Base-by-base conservation (phyloP, 495 filamentous ascomycete species). In the Aspergillus steynii region DNA sequence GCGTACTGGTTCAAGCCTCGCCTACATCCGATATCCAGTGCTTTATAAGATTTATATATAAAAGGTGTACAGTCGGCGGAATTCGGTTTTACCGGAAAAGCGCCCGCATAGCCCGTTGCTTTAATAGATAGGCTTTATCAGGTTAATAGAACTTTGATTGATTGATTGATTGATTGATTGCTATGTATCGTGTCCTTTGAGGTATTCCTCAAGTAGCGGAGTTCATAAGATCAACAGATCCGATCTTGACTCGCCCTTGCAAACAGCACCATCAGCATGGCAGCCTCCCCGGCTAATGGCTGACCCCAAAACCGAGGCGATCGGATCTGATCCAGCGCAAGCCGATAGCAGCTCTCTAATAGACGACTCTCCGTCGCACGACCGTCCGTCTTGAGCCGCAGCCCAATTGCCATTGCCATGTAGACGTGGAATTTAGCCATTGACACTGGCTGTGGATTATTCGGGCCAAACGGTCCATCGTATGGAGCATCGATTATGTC, bases 381-480 rank as follows among this genome's bases (percentile, higher is more conserved):
- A 4, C 45, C 51, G 6, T 58, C 58, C 25, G 9, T 27, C 29
- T 63, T 56, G 42, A 63, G 47, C n/a, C 54, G 25, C n/a, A 66
- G 46, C 7, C 42, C 61, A n/a, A 61, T 48, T 7, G 64, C 64
- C 61, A 66, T 66, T 0, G 64, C 60, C 64, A 66, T 63, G 53
- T 61, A 61, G 6, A 66, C 64, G 14, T 63, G 64, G 25, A 63
- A 66, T n/a, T 53, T 52, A 1, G 64, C 64, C 61, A 66, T 61
- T 0, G 64, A 58, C 4, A 31, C 26, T 0, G 58, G 26, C 28
- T 53, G 63, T 6, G 50, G 7, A 25, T 28, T 29, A 2, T 0
- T 28, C 2, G 29, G 42, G 6, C 37, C 27, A 5, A 37, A 7
- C 2, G 63, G 2, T 3, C 10, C 26, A 1, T 60, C 47, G 3